Base-by-base conservation (phyloP, 2,329 filamentous ascomycete genomes). In the Exophiala bonariae region DNA sequence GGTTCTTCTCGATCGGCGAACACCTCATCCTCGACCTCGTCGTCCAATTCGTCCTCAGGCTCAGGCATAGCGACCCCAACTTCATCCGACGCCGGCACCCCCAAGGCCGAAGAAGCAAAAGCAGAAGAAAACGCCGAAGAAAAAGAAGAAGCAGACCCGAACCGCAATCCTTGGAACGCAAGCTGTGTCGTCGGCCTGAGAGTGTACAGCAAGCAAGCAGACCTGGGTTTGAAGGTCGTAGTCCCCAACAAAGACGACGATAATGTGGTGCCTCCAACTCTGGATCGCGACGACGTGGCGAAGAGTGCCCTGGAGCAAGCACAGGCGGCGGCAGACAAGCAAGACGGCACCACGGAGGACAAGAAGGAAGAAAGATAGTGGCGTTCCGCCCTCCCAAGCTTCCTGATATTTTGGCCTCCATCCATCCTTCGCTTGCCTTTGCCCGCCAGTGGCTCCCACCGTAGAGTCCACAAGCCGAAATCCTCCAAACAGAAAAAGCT, bases 151-250 rank as follows among this genome's bases (percentile, higher is more conserved):
- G 44, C 47, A 19, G 62, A 60, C 30, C 52, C 54, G 10, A 57
- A 58, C 19, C 59, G 54, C 10, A 64, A 69, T 50, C 79, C 79
- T 0, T 83, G 80, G 80, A 81, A 83, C 56, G 80, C 80, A 1
- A 73, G 82, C 1, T 81, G 78, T 51, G 78, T 83, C n/a, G 72
- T 83, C 5, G 80, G 80, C 0, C 61, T 83, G 19, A 69, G 78
- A 6, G 79, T 83, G 0, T 83, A 80, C 58, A 65, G 19, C 60
- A 65, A 56, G 30, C 50, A 57, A 31, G 42, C 65, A 4, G 61
- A 63, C 33, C 70, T 81, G 28, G 72, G 66, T 3, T 71, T 83
- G 14, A 70, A 76, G 52, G 77, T 81, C 7, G 64, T 78, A n/a
- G 72, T 69, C 43, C 67, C 71, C 6, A 47, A 42, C 7, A 63